Base-by-base conservation (phyloP, 306 rosid genomes). In the Trifolium repens region DNA sequence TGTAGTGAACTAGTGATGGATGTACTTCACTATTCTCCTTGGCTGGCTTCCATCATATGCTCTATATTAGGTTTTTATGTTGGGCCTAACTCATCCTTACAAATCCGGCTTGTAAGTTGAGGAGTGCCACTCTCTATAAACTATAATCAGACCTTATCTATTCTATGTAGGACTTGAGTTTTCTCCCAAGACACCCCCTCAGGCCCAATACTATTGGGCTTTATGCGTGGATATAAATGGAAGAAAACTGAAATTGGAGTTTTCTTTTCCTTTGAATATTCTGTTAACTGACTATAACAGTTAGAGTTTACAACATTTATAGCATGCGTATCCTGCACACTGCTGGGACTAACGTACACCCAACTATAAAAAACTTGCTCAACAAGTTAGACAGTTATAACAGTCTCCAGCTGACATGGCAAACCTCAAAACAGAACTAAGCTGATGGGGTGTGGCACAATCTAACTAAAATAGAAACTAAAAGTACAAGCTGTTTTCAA, bases 1-100 rank as follows among this genome's bases (percentile, higher is more conserved):
- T 75, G 19, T 24, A 54, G 65, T n/a, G n/a, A n/a, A n/a, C n/a
- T n/a, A n/a, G n/a, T 75, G 63, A 46, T 9, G 13, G 54, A 77
- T 62, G 44, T 55, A 32, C 11, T 37, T 32, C 42, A 55, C 26
- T 81, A 54, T 46, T 65, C 67, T 43, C 40, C 53, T 24, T 27
- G 67, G 42, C 64, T 70, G 39, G 68, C 65, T 78, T 57, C 72
- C 15, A 5, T 42, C 67, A 46, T 46, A 46, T 37, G 42, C 42
- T 37, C 42, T 10, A 39, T 39, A 39, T 39, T 7, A 39, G 42
- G 42, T 39, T 39, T 39, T 8, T 39, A 39, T 39, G 7, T 39
- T 8, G 42, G 42, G 42, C 9, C 40, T 8, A 37, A 37, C 9
- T 37, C 40, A 37, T 5, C 40, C 40, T 37, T 37, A 37, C 40